Base-by-base conservation (phyloP, 2,329 filamentous ascomycete species). In the Fusarium cyanostomum region DNA sequence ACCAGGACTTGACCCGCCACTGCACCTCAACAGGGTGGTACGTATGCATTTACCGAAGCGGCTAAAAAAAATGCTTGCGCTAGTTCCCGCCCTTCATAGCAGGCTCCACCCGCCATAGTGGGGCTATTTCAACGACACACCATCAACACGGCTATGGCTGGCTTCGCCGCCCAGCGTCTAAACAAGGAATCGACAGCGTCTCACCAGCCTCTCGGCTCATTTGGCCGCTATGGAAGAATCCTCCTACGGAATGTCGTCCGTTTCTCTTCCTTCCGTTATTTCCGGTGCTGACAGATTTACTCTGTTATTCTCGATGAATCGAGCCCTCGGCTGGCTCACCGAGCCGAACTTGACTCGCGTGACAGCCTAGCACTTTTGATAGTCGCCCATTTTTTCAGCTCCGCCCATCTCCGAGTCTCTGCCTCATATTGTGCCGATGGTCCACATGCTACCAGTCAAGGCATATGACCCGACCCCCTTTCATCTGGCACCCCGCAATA, bases 21-120 rank as follows among this genome's bases (percentile, higher is more conserved):
- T 15, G 33, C 57, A 65, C 55, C 41, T 50, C 57, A 45, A n/a
- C n/a, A n/a, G n/a, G 35, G 39, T 46, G 21, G 21, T 21, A 21
- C 27, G 43, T 61, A 75, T 75, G 73, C 68, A 72, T 66, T 38
- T 74, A 75, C 58, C 56, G 71, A 70, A 66, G 67, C 59, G 52
- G 57, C 66, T 69, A 69, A 65, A 60, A 60, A 21, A 62, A 38
- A 46, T 48, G 52, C 53, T 41, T 67, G 59, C 67, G 45, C 64
- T 75, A 75, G 74, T 56, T 74, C 73, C 73, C 72, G 73, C 55
- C 50, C 62, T 49, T 44, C 56, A 30, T 15, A 38, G 59, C 48
- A 46, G 59, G 54, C 57, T 52, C 57, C 44, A 56, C 54, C 55
- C 64, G 64, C 54, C 54, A 58, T 59, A 55, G 67, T 66, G 69